Evolutionary conservation across 441 rosid species (phyloP), one percentile per base, ranked within the genome.

Genomic region (Adansonia rubrostipa): DNA sequence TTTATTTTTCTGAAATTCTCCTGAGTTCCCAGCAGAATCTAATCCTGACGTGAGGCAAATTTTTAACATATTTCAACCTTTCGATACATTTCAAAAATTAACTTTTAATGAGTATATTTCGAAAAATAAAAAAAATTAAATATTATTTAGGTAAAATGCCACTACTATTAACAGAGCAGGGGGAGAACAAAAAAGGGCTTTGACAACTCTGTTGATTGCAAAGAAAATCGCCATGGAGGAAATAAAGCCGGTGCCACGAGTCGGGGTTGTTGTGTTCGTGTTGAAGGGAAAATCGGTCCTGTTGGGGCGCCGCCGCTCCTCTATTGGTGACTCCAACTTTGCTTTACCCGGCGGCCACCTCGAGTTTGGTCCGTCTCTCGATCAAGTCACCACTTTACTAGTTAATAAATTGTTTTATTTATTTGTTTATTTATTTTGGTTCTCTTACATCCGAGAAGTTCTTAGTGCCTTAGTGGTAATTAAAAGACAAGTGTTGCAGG

Each of bases 271-370:
- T 36, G 85, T 91, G 68, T 91, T 89, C 89, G 64, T 94, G 58
- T 58, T 94, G 75, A 91, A 84, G n/a, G 97, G 88, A 5, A 90
- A 78, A 63, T 73, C 92, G 4, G 85, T 95, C 33, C 85, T 95
- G 9, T 78, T 94, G 78, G 98, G 97, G 0, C 85, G 85, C 7
- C 97, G 97, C 57, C 91, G 93, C 24, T 83, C 91, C 50, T 73
- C 95, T 84, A 53, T 85, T 78, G 92, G 95, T 0, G 79, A 89
- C 82, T 89, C 93, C 72, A 92, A 93, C 63, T 93, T 84, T 70
- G 94, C 98, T 56, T 94, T 92, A 17, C 97, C 98, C 47, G 97
- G 98, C 58, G 97, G 97, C 80, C 92, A 93, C 87, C 98, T 95
- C 28, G 98, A 95, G 84, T 93, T 95, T 78, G 97, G 97, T 77